These are phyloP conservation scores for Dictyostelium firmibasis DNA, from an alignment of 78 protist genomes.

Conservation along the genomic window DNA sequence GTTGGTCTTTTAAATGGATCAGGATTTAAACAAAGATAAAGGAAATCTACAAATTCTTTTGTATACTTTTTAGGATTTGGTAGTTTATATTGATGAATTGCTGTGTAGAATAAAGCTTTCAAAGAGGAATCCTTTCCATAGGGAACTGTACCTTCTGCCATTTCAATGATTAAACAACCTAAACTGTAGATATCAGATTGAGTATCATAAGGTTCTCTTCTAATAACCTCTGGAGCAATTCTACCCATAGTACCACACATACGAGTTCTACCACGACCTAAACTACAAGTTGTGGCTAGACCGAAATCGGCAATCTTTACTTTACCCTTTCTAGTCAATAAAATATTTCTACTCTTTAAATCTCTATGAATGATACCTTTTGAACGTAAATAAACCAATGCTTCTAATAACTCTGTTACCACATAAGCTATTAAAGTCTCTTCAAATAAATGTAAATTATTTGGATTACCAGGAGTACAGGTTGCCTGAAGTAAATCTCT, in stretches of 20 bases:
- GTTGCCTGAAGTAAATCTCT: conserved; percentile 41
- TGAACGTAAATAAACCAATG: conserved; percentile 41
- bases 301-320: conserved; percentile 76
- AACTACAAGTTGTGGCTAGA: conserved; percentile 40
- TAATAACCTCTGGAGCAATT: conserved; percentile 63
- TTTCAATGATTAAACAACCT: conserved; percentile 64
- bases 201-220: conserved; percentile 63
- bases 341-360: conserved; percentile 91
- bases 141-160: conserved; percentile 55
- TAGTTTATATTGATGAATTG: conserved; percentile 23
- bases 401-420: conserved; percentile 24
- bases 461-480: not conserved
- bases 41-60: conserved; percentile 54
- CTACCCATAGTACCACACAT: conserved; percentile 81
- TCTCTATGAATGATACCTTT: conserved; percentile 78
- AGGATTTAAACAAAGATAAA: conserved; percentile 28
- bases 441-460: conserved; percentile 13
- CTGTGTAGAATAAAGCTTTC: conserved; percentile 62
- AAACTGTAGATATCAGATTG: conserved; percentile 67
- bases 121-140: conserved; percentile 71
- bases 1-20: conserved; percentile 70
- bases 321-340: conserved; percentile 69
- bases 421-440: conserved; percentile 51
- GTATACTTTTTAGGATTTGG: conserved; percentile 10
- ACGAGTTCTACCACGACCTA: conserved; percentile 66